These are phyloP conservation scores for Crucihimalaya himalaica DNA, from an alignment of 345 rosid species.

Conservation along the genomic window DNA sequence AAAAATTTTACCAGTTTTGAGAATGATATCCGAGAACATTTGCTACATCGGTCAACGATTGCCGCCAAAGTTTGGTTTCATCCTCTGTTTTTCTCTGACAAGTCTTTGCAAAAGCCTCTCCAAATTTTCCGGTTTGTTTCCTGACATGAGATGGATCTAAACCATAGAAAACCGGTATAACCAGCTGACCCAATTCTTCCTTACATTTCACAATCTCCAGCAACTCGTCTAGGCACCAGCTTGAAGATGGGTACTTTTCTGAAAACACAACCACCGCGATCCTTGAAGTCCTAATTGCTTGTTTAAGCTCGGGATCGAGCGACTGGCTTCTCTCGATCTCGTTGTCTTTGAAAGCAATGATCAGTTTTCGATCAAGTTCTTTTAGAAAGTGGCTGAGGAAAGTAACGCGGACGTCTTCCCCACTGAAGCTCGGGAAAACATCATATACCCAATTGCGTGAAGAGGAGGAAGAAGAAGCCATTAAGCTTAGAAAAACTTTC, in stretches of 20 bases:
- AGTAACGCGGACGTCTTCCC: background rate
- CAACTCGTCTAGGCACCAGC: conserved; percentile 18
- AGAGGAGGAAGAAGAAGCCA: background rate
- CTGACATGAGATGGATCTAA: conserved; percentile 14
- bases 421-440: conserved; percentile 14
- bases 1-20: background rate
- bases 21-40: background rate
- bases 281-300: background rate
- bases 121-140: background rate
- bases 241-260: background rate
- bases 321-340: background rate
- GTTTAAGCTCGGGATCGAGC: background rate
- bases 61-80: background rate
- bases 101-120: background rate
- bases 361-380: background rate
- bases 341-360: background rate
- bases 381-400: conserved; percentile 11
- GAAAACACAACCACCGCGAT: background rate
- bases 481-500: background rate
- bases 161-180: conserved; percentile 3
- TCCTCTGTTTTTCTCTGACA: background rate
- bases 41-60: background rate
- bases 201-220: conserved; percentile 4
- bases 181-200: background rate
- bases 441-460: background rate